These are phyloP conservation scores for Penicillium waksmanii DNA, from an alignment of 495 filamentous ascomycete species.

Conservation along the genomic window DNA sequence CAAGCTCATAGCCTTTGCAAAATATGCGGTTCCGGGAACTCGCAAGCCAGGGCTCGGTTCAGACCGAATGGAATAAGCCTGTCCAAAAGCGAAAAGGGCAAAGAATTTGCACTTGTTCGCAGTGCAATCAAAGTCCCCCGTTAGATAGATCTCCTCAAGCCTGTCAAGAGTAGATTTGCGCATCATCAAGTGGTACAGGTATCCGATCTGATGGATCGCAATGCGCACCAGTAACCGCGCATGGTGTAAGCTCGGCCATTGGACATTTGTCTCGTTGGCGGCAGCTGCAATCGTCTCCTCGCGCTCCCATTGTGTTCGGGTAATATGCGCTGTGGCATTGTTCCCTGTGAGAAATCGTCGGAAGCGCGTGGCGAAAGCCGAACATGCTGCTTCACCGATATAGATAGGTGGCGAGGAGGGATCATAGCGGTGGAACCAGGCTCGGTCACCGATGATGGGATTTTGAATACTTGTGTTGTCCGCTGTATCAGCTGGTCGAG, in stretches of 20 bases:
- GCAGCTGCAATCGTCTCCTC: constrained; percentile 41
- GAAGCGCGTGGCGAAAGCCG: constrained; percentile 51
- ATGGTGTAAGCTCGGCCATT: constrained; percentile 47
- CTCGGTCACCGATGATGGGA: constrained; percentile 45
- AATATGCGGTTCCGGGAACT: constrained; percentile 49
- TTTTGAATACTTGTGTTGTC: constrained; percentile 44
- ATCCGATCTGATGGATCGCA: constrained; percentile 45
- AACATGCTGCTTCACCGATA: constrained; percentile 50
- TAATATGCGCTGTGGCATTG: constrained; percentile 42
- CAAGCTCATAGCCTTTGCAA: constrained; percentile 46
- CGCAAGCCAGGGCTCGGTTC: constrained; percentile 39
- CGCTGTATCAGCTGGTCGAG: constrained; percentile 27
- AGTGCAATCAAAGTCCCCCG: constrained; percentile 36
- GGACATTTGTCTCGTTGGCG: constrained; percentile 35
- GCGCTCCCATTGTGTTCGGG: constrained; percentile 45
- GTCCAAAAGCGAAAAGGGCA: constrained; percentile 48
- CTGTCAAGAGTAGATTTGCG: constrained; percentile 47
- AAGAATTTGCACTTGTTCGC: constrained; percentile 50
- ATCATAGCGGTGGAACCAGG: constrained; percentile 50
- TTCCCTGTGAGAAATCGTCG: constrained; percentile 46
- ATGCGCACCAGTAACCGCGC: constrained; percentile 46
- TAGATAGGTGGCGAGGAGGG: constrained; percentile 49
- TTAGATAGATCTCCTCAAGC: constrained; percentile 48
- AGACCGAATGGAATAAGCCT: constrained; percentile 46
- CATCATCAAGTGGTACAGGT: constrained; percentile 47